Conservation (phyloP, 805 yeast genomes). For the Starmerella bacillaris region DNA sequence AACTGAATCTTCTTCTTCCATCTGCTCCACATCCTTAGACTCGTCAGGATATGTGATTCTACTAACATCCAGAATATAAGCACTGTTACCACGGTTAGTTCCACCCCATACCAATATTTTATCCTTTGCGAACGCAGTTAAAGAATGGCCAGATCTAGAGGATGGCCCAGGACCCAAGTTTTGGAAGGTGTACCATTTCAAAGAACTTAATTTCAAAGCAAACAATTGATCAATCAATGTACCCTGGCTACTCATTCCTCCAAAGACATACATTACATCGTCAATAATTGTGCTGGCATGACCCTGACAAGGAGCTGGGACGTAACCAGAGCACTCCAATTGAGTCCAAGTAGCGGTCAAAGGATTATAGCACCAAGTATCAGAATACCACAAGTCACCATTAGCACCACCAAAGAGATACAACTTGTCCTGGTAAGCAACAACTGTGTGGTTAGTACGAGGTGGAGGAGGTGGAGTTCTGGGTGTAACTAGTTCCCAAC, state of each 20-base stretch:
- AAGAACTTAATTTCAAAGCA: constrained; percentile 56
- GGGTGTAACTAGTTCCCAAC: constrained; percentile 62
- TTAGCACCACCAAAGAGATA: constrained; percentile 90
- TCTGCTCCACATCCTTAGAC: too few species aligned
- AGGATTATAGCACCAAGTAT: constrained; percentile 69
- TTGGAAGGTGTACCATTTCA: constrained; percentile 56
- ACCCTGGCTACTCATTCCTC: constrained; percentile 72
- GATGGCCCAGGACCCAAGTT: constrained; percentile 43
- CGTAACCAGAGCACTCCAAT: constrained; percentile 45
- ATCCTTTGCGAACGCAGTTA: constrained; percentile 51
- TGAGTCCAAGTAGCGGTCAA: constrained; percentile 48
- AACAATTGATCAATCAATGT: constrained; percentile 45
- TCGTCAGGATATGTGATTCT: constrained; percentile 29
- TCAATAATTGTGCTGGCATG: constrained; percentile 71
- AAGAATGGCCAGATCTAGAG: constrained; percentile 78
- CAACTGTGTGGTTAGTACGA: constrained; percentile 79
- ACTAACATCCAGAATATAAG: constrained; percentile 45
- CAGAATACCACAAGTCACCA: constrained; percentile 48
- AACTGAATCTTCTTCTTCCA: neutral
- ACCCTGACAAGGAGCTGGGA: constrained; percentile 82
- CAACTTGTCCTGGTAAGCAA: constrained; percentile 55
- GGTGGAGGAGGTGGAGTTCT: constrained; percentile 32
- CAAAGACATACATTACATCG: constrained; percentile 66
- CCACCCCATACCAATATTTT: constrained; percentile 83
- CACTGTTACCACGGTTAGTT: constrained; percentile 35